Percentiles rank a stretch among this genome's conserved stretches.
phyloP scores from a whole-genome alignment of 441 rosid species.

The Capsella rubella region DNA sequence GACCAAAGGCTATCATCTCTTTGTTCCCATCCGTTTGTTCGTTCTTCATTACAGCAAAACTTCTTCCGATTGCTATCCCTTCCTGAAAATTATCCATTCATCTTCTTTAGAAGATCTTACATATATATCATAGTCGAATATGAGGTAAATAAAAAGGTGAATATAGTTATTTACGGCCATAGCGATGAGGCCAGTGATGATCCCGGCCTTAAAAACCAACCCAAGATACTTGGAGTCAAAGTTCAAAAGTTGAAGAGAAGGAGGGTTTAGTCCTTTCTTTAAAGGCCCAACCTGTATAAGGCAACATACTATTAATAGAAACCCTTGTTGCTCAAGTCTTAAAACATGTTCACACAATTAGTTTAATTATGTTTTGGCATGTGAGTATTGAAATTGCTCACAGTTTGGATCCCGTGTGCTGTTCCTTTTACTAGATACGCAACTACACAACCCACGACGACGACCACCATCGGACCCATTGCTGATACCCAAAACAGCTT shows the following conservation, averaged over 20 bases:
- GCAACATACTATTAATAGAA: slow-evolving; percentile 12
- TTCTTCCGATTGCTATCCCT: slow-evolving; percentile 90
- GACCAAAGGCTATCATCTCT: slow-evolving; percentile 89
- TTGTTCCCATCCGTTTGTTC: slow-evolving; percentile 91
- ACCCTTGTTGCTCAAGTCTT: slow-evolving; percentile 5
- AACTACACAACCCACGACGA: slow-evolving; percentile 72
- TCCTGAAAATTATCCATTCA: slow-evolving; percentile 56
- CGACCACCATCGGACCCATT: slow-evolving; percentile 78
- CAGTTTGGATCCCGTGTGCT: slow-evolving; percentile 72
- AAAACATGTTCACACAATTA: not conserved
- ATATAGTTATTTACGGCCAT: slow-evolving; percentile 62
- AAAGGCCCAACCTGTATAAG: slow-evolving; percentile 72
- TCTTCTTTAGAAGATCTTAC: not conserved
- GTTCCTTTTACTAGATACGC: slow-evolving; percentile 63
- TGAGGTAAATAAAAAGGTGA: not conserved
- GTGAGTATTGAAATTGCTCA: slow-evolving; percentile 43
- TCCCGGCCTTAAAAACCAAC: slow-evolving; percentile 60
- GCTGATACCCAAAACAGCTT: slow-evolving; percentile 93
- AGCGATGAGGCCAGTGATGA: slow-evolving; percentile 72
- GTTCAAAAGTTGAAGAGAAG: slow-evolving; percentile 59
- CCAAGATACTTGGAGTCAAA: slow-evolving; percentile 67
- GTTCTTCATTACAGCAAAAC: slow-evolving; percentile 76
- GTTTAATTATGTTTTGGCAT: slow-evolving; percentile 1
- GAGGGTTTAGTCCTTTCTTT: slow-evolving; percentile 80
- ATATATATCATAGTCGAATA: not conserved